Evolutionary conservation across 176 grass and related monocot species (phyloP).

Genomic region (Secale cereale): DNA sequence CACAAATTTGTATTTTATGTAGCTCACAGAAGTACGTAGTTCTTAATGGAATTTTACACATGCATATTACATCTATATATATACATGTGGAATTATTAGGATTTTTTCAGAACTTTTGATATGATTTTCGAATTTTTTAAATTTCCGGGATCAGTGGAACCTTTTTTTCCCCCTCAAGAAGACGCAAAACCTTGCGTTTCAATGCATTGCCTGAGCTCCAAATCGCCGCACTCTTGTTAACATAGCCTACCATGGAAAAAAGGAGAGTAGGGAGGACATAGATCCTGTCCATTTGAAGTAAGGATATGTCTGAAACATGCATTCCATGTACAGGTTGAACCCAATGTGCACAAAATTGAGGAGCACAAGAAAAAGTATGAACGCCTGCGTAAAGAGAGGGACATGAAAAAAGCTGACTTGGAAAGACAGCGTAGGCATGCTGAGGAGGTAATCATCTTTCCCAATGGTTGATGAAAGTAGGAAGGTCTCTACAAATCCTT

Average conservation of each 20-base stretch:
- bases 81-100: no score
- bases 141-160: background rate
- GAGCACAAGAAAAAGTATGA: slow-evolving; percentile 69
- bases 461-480: background rate
- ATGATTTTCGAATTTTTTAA: background rate
- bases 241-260: background rate
- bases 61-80: no score
- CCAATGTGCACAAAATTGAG: slow-evolving; percentile 70
- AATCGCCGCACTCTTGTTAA: background rate
- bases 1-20: no score
- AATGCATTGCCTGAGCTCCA: background rate
- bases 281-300: background rate
- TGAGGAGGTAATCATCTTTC: slow-evolving; percentile 49
- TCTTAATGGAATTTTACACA: no score
- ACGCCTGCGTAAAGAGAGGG: slow-evolving; percentile 57
- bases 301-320: background rate
- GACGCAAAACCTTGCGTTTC: no score
- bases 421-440: slow-evolving; percentile 44
- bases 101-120: no score
- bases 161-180: no score
- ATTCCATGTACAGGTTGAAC: slow-evolving; percentile 53
- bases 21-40: no score
- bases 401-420: slow-evolving; percentile 46
- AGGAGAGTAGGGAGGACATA: background rate
- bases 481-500: background rate